Percentiles rank a stretch among this genome's conserved stretches.
phyloP scores from a whole-genome alignment of 75 land plant species.

The Picea sitchensis region DNA sequence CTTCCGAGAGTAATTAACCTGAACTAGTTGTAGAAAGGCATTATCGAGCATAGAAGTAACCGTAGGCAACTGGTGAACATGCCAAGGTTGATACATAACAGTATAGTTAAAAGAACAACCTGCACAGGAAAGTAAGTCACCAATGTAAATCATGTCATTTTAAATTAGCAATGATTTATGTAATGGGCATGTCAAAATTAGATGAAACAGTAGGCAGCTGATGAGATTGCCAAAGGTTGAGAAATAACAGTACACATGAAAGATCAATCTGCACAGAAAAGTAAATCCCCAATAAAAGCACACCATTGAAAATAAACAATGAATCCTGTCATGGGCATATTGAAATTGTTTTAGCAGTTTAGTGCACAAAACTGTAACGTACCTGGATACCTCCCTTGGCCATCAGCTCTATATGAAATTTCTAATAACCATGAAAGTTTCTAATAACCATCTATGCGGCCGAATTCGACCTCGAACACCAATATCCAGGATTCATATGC shows the following conservation, averaged over 20 bases:
- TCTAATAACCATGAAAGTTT: no score
- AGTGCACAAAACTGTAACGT: no score
- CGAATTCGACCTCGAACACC: no score
- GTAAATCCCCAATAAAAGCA: background rate
- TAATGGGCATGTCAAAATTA: constrained; percentile 14
- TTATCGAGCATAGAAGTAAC: constrained; percentile 26
- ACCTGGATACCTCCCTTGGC: no score
- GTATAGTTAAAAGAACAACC: constrained; percentile 30
- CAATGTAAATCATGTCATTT: background rate
- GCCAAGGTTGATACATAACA: constrained; percentile 26
- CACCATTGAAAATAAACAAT: background rate
- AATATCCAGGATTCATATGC: no score
- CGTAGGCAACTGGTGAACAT: constrained; percentile 28
- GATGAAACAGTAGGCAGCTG: constrained; percentile 23
- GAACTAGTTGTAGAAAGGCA: constrained; percentile 18
- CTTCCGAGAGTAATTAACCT: constrained; percentile 20
- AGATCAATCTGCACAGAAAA: constrained; percentile 24
- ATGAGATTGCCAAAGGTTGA: constrained; percentile 23
- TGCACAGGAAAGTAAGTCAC: constrained; percentile 14
- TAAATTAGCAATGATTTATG: background rate
- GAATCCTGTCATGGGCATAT: background rate
- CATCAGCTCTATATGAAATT: no score
- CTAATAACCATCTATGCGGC: no score
- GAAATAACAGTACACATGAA: constrained; percentile 22
- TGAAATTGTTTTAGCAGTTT: constrained; percentile 11